These are phyloP conservation scores for Petunia hybrid DNA, from an alignment of 305 asterid species.

Conservation along the genomic window DNA sequence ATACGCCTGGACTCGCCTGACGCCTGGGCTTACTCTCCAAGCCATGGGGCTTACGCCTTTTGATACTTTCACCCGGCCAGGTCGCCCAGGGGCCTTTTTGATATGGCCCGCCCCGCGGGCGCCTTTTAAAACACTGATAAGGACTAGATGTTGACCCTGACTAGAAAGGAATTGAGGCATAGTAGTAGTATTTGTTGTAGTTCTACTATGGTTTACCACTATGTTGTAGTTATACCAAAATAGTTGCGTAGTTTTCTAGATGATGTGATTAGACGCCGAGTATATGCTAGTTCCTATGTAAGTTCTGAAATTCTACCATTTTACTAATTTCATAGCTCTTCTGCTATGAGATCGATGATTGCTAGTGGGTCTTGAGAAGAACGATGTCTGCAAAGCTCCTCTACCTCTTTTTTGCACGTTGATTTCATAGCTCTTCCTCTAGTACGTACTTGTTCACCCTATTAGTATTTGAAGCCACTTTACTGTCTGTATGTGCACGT, in stretches of 20 bases:
- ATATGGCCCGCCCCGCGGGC: no score
- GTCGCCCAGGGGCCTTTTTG: no score
- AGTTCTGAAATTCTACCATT: background rate
- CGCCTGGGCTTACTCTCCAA: no score
- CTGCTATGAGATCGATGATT: background rate
- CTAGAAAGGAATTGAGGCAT: background rate
- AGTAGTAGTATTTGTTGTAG: background rate
- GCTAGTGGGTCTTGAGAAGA: background rate
- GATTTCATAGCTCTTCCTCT: background rate
- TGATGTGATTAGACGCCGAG: background rate
- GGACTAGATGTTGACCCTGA: background rate
- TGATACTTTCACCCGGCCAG: no score
- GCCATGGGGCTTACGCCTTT: no score
- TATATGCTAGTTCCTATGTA: background rate
- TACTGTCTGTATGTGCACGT: background rate
- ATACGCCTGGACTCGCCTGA: no score
- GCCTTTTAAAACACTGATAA: no score
- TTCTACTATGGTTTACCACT: background rate
- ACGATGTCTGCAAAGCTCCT: background rate
- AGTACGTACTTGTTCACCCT: background rate
- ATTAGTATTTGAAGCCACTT: background rate
- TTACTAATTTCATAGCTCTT: background rate
- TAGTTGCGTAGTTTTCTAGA: background rate
- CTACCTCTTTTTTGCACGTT: background rate
- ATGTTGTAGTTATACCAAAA: background rate